Evolutionary conservation across 1,284 basidiomycete genomes (phyloP), one percentile per base, ranked within the genome.

Genomic region (Ceratorhiza oryzae-sativae): DNA sequence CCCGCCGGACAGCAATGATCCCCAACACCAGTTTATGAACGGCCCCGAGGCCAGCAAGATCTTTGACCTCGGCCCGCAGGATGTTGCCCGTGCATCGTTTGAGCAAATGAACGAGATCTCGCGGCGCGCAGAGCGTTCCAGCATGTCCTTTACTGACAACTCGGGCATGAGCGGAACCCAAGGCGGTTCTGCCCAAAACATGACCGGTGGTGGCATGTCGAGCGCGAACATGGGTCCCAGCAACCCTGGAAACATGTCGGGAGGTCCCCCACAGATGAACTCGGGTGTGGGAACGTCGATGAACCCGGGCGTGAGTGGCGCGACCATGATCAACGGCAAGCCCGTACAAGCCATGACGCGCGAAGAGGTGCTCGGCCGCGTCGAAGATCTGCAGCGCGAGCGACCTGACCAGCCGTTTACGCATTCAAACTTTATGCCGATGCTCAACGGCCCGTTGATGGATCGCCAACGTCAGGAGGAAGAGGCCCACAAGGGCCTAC

Each of bases 91-190:
- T 34, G 87, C 87, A 5, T 82, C 82, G 18, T 83, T 91, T 74
- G 84, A 86, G 75, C 89, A 91, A 78, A 89, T 93, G 87, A 91
- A 87, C 79, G 89, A 91, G 78, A 85, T 90, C 74, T 88, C 88
- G 30, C 81, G 88, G 59, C 83, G 88, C 36, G 88, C 87, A 25
- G 82, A 83, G 76, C 80, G 77, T 67, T 81, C 79, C 48, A 81
- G 83, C 3, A 78, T 81, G 82, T 79, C 80, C 46, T 84, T 86
- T 79, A 71, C 74, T 30, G 65, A 68, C 25, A 67, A 55, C 49
- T 45, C 53, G 42, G 32, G 41, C 36, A 56, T 68, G 62, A 23
- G 12, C 30, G 63, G 49, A 13, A 60, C 27, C 20, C 23, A 41
- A 5, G 58, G 58, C 3, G 23, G 58, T 13, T n/a, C 41, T 20